These are phyloP conservation scores for Annulohypoxylon stygium DNA, from an alignment of 495 filamentous ascomycete species.

Conservation along the genomic window DNA sequence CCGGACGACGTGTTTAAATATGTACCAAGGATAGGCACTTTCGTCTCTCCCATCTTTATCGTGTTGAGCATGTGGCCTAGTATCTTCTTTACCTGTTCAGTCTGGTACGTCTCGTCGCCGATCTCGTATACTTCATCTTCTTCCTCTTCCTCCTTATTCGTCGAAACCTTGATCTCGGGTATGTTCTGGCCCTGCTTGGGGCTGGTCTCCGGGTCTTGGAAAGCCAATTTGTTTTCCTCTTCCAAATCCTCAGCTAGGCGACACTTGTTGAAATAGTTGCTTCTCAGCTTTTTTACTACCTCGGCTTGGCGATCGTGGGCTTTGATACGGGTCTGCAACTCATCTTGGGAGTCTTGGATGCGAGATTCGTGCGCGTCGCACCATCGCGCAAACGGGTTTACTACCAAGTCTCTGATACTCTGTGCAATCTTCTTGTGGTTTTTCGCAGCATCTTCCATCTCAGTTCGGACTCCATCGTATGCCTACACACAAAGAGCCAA, in stretches of 20 bases:
- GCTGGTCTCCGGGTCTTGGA: slow-evolving; percentile 79
- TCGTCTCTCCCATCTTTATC: slow-evolving; percentile 88
- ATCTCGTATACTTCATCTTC: slow-evolving; percentile 89
- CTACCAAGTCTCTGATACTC: slow-evolving; percentile 95
- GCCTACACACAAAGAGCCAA: slow-evolving; percentile 67
- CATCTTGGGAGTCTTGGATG: slow-evolving; percentile 92
- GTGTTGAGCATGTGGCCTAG: slow-evolving; percentile 86
- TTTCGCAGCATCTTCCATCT: slow-evolving; percentile 92
- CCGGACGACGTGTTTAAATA: slow-evolving; percentile 94
- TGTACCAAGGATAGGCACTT: slow-evolving; percentile 93
- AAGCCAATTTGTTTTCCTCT: slow-evolving; percentile 98
- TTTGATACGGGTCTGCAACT: slow-evolving; percentile 89
- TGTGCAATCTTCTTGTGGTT: slow-evolving; percentile 95
- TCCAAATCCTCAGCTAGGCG: slow-evolving; percentile 95
- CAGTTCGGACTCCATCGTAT: slow-evolving; percentile 92
- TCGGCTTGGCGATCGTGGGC: slow-evolving; percentile 93
- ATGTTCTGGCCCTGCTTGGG: slow-evolving; percentile 62
- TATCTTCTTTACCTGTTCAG: slow-evolving; percentile 90
- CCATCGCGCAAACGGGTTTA: slow-evolving; percentile 94
- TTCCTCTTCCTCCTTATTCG: slow-evolving; percentile 59
- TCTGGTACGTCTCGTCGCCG: slow-evolving; percentile 85
- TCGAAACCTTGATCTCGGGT: slow-evolving; percentile 69
- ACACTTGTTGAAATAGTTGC: slow-evolving; percentile 98
- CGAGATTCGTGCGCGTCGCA: slow-evolving; percentile 92
- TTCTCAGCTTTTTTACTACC: slow-evolving; percentile 88